Percentiles rank a stretch among this genome's conserved stretches.
Conservation (phyloP, 78 protist species). For the Anaeramoeba flamelloides region DNA sequence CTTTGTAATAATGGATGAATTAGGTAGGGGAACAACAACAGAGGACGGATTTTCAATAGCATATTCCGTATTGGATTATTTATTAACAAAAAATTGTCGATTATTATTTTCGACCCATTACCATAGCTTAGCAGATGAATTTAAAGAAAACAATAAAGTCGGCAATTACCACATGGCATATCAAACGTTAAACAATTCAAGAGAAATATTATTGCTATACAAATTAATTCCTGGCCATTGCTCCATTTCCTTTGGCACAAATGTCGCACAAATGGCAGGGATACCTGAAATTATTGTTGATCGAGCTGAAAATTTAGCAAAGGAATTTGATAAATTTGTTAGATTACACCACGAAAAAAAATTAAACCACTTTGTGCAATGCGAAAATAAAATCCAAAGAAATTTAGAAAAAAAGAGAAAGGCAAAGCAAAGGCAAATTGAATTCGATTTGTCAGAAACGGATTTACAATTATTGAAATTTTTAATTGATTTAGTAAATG, state of each 20-base stretch:
- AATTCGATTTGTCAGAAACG: too few species aligned
- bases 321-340: too few species aligned
- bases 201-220: conserved; percentile 67
- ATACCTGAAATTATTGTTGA: conserved; percentile 27
- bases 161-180: conserved; percentile 17
- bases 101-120: conserved; percentile 90
- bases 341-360: too few species aligned
- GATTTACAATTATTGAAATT: too few species aligned
- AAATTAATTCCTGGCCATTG: conserved; percentile 51
- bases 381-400: too few species aligned
- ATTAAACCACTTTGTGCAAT: too few species aligned
- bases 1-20: conserved; percentile 89
- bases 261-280: conserved; percentile 82
- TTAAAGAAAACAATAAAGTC: not conserved
- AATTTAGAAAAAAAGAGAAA: too few species aligned
- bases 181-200: not conserved
- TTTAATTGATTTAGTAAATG: too few species aligned
- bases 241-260: conserved; percentile 62
- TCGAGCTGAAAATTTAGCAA: conserved; percentile 19
- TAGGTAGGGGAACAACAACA: conserved; percentile 42
- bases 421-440: too few species aligned
- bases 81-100: conserved; percentile 29
- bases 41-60: conserved; percentile 41
- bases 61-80: conserved; percentile 35
- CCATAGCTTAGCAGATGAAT: conserved; percentile 63